Percentiles rank a stretch among this genome's conserved stretches.
These are phyloP conservation scores for Suillus tomentosus DNA, from an alignment of 768 basidiomycete genomes.

Conservation along the genomic window DNA sequence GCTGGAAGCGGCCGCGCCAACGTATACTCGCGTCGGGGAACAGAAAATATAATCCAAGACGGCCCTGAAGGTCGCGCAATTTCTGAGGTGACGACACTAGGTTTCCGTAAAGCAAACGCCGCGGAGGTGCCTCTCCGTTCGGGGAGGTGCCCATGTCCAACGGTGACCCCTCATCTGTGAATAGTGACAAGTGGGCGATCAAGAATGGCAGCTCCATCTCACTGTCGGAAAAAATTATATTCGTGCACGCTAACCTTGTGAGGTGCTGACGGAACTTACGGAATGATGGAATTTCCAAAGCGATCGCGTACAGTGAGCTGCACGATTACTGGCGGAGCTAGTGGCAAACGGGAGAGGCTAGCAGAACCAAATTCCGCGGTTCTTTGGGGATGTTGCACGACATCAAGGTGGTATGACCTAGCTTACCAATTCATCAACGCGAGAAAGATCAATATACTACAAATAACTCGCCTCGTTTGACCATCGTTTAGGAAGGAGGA, in stretches of 20 bases:
- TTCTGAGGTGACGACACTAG: slow-evolving; percentile 82
- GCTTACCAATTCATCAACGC: slow-evolving; percentile 22
- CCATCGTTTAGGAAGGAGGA: slow-evolving; percentile 59
- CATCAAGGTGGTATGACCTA: slow-evolving; percentile 78
- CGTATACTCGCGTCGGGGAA: slow-evolving; percentile 92
- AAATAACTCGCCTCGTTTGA: slow-evolving; percentile 49
- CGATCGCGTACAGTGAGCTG: slow-evolving; percentile 76
- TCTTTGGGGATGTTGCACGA: slow-evolving; percentile 81
- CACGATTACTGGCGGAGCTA: slow-evolving; percentile 83
- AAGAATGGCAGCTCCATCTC: slow-evolving; percentile 88
- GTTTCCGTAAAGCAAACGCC: slow-evolving; percentile 78
- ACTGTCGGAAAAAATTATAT: slow-evolving; percentile 44
- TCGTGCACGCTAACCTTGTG: slow-evolving; percentile 21
- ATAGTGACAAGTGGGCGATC: slow-evolving; percentile 78
- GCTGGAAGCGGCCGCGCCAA: slow-evolving; percentile 71
- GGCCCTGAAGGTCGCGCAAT: slow-evolving; percentile 78
- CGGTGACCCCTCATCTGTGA: slow-evolving; percentile 64
- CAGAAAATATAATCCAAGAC: slow-evolving; percentile 81
- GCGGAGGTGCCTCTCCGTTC: slow-evolving; percentile 42
- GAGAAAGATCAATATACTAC: slow-evolving; percentile 15
- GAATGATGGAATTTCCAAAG: slow-evolving; percentile 68
- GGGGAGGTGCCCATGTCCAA: slow-evolving; percentile 67
- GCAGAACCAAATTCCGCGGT: slow-evolving; percentile 81
- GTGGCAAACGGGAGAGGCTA: slow-evolving; percentile 75
- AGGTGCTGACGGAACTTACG: slow-evolving; percentile 56